These are phyloP conservation scores for Blastobotrys chiropterorum DNA, from an alignment of 805 yeast genomes.

Conservation along the genomic window DNA sequence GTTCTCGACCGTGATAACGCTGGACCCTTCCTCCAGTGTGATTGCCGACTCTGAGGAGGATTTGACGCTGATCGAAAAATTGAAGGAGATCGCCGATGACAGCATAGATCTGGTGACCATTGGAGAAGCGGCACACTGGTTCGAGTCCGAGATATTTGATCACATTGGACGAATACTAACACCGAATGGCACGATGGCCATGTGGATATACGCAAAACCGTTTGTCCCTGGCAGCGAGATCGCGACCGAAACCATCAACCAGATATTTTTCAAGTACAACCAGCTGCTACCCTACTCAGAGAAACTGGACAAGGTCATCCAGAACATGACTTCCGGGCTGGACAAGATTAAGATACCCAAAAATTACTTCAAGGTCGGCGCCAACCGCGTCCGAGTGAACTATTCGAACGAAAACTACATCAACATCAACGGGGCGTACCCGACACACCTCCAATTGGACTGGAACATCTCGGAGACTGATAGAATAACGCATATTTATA, in stretches of 20 bases:
- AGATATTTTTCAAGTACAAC: background rate
- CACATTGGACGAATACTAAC: background rate
- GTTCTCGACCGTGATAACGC: background rate
- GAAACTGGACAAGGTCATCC: background rate
- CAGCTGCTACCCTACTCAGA: background rate
- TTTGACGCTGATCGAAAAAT: background rate
- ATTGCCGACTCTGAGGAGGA: background rate
- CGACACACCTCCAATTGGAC: background rate
- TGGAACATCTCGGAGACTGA: background rate
- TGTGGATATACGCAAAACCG: background rate
- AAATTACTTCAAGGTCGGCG: background rate
- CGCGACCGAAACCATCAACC: background rate
- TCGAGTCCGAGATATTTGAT: background rate
- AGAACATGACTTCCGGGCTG: background rate
- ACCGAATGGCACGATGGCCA: background rate
- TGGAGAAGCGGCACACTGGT: background rate
- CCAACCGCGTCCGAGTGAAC: background rate
- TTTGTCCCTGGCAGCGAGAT: background rate
- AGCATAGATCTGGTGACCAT: background rate
- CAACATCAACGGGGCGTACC: background rate
- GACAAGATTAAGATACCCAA: background rate
- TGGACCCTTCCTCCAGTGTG: background rate
- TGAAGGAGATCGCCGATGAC: background rate
- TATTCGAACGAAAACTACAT: background rate
- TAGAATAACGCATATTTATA: background rate